Percentiles rank a stretch among this genome's conserved stretches.
phyloP scores from a whole-genome alignment of 345 rosid genomes.

The Lenwebbia sp. region DNA sequence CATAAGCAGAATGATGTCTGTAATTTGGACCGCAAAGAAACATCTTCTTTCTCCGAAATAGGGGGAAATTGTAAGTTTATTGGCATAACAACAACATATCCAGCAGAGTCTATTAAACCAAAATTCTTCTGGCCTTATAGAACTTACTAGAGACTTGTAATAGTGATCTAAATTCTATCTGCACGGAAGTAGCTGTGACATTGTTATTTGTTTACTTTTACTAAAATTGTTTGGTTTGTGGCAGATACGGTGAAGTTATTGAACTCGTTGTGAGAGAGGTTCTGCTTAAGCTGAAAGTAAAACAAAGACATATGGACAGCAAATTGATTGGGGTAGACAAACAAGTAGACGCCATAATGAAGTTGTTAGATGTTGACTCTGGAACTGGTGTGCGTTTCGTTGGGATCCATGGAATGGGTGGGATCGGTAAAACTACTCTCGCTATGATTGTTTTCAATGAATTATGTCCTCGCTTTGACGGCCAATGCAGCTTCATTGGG shows the following conservation, averaged over 20 bases:
- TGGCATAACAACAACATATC: too few species aligned
- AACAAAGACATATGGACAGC: fast-evolving
- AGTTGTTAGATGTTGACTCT: not conserved
- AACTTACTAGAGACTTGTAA: not conserved
- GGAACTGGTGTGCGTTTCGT: not conserved
- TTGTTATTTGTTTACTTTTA: not conserved
- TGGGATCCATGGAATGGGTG: not conserved
- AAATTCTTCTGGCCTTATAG: not conserved
- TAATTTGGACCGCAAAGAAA: too few species aligned
- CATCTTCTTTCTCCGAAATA: not conserved
- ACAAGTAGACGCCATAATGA: not conserved
- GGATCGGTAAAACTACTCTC: not conserved
- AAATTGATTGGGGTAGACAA: not conserved
- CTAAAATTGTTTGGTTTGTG: not conserved
- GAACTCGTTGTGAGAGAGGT: not conserved
- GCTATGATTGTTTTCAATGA: not conserved
- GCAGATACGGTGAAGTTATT: not conserved
- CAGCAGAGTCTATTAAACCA: not conserved
- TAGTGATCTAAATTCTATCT: not conserved
- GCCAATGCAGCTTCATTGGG: not conserved
- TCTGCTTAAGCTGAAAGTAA: fast-evolving
- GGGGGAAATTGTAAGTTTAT: not conserved
- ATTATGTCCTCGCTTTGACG: not conserved
- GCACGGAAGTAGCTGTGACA: not conserved
- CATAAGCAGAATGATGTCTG: too few species aligned